Conservation (phyloP, 768 basidiomycete genomes). For the Lepiota brunneoincarnata region DNA sequence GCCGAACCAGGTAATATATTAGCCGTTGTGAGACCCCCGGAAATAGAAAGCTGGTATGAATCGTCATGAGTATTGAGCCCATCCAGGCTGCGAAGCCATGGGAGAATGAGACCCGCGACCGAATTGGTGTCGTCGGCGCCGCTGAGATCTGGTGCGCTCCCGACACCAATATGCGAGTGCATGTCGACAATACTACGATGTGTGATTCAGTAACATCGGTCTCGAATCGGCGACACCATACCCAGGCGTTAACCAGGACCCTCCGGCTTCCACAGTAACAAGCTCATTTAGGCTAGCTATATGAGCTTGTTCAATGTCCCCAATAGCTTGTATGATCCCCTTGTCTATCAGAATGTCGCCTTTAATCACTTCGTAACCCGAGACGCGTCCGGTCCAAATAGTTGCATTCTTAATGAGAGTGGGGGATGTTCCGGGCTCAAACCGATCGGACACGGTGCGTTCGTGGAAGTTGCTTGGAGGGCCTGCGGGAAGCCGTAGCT, state of each 20-base stretch:
- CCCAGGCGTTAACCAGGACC: slow-evolving; percentile 77
- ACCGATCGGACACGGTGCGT: slow-evolving; percentile 56
- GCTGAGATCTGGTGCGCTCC: slow-evolving; percentile 23
- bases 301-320: slow-evolving; percentile 31
- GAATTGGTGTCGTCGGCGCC: slow-evolving; percentile 56
- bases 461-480: slow-evolving; percentile 40
- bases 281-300: slow-evolving; percentile 23
- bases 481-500: slow-evolving; percentile 43
- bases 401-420: slow-evolving; percentile 72
- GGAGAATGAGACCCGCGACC: slow-evolving; percentile 35
- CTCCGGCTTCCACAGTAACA: slow-evolving; percentile 49
- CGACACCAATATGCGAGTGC: slow-evolving; percentile 53
- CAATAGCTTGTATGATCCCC: slow-evolving; percentile 53
- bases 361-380: slow-evolving; percentile 52
- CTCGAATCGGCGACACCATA: slow-evolving; percentile 13
- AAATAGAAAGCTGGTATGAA: slow-evolving; percentile 57
- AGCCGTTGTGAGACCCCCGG: slow-evolving; percentile 80
- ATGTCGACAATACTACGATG: slow-evolving; percentile 34
- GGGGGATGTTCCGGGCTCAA: slow-evolving; percentile 55
- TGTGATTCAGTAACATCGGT: background rate
- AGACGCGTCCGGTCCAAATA: slow-evolving; percentile 54
- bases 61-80: slow-evolving; percentile 77
- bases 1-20: slow-evolving; percentile 74
- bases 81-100: slow-evolving; percentile 69
- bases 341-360: slow-evolving; percentile 61